These are phyloP conservation scores for Trypethelium eluteriae DNA, from an alignment of 495 filamentous ascomycete genomes.

Conservation along the genomic window DNA sequence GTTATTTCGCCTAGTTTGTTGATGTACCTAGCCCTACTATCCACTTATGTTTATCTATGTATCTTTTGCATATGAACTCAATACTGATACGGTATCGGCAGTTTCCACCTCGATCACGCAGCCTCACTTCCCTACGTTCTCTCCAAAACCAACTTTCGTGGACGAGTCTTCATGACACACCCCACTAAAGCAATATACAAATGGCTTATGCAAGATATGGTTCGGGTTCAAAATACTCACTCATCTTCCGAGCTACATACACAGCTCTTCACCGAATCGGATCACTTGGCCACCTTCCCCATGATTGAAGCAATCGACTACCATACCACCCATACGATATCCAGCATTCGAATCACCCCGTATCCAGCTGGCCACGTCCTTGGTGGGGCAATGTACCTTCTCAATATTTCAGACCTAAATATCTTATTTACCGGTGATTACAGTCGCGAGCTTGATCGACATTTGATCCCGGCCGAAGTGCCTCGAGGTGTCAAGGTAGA, in stretches of 20 bases:
- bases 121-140: constrained; percentile 93
- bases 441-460: constrained; percentile 84
- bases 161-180: constrained; percentile 97
- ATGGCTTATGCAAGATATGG: constrained; percentile 94
- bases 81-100: constrained; percentile 28
- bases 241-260: constrained; percentile 63
- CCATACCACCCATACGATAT: constrained; percentile 93
- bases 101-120: constrained; percentile 97
- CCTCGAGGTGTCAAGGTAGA: constrained; percentile 81
- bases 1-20: neutral
- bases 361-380: constrained; percentile 95
- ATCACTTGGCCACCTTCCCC: constrained; percentile 86
- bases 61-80: no score
- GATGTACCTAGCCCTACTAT: neutral
- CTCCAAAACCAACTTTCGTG: constrained; percentile 94
- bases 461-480: constrained; percentile 85
- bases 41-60: neutral
- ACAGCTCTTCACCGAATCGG: constrained; percentile 84
- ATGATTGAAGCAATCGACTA: constrained; percentile 96
- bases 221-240: constrained; percentile 78
- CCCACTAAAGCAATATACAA: constrained; percentile 99
- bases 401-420: constrained; percentile 91
- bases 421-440: constrained; percentile 98
- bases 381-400: constrained; percentile 96
- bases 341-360: constrained; percentile 90